Evolutionary conservation across 371 early-diverging fungal genomes (phyloP).

Genomic region (Mucor velutinosus): DNA sequence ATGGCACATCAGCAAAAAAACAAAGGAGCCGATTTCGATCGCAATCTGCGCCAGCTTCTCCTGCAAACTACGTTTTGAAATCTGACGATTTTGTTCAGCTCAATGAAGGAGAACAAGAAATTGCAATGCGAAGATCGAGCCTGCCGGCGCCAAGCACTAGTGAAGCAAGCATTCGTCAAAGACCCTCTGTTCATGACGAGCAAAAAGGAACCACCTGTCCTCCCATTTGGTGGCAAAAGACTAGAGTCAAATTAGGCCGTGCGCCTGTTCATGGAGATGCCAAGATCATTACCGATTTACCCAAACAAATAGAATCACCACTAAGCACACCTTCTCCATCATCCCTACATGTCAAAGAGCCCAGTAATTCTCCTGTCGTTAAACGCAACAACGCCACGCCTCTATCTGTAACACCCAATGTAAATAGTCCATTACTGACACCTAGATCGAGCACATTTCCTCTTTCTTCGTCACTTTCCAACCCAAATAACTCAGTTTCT

Average conservation of each 20-base stretch:
- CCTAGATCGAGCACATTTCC: background rate
- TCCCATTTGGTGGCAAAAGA: constrained; percentile 37
- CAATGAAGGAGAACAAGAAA: background rate
- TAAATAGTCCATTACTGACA: background rate
- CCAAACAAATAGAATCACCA: background rate
- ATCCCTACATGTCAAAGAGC: background rate
- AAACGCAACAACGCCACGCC: background rate
- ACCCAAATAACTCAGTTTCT: background rate
- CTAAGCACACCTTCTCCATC: background rate
- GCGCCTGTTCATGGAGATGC: constrained; percentile 18
- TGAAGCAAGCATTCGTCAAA: background rate
- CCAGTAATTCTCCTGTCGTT: background rate
- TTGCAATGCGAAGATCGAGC: background rate
- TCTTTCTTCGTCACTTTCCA: background rate
- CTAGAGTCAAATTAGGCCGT: constrained; percentile 17
- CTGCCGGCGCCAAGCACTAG: background rate
- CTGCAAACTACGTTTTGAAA: background rate
- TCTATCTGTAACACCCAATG: background rate
- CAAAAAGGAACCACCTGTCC: constrained; percentile 30
- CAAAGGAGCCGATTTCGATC: background rate
- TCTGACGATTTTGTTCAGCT: background rate
- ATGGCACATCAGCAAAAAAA: background rate
- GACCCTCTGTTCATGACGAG: constrained; percentile 26
- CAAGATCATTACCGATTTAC: background rate
- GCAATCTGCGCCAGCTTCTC: background rate